Conservation (phyloP, 306 rosid species). For the Canavalia ensiformis region DNA sequence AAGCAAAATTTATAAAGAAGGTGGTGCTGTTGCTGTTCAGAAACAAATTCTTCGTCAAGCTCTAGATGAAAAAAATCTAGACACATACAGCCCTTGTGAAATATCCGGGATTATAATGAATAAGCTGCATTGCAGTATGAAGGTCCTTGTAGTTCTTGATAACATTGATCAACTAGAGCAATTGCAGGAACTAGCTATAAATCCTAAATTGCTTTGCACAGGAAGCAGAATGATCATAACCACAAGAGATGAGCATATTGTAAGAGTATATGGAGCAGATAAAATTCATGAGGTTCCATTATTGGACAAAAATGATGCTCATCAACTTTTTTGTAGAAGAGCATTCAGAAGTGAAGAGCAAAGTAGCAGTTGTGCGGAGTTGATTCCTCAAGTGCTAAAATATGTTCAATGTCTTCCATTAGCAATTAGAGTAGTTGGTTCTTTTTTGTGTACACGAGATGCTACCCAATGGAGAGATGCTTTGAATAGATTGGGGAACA, state of each 20-base stretch:
- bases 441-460: background rate
- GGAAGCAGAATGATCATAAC: constrained; percentile 14
- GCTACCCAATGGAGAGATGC: constrained; percentile 1
- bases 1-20: background rate
- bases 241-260: background rate
- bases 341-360: background rate
- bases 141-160: constrained; percentile 28
- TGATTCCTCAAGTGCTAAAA: background rate
- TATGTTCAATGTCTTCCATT: constrained; percentile 19
- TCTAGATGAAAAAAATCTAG: background rate
- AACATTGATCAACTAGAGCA: constrained; percentile 5
- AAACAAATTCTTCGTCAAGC: constrained; percentile 18
- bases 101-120: background rate
- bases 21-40: background rate
- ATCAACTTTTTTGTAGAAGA: background rate
- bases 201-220: background rate
- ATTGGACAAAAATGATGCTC: background rate
- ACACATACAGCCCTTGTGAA: background rate
- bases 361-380: background rate
- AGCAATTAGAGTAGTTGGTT: background rate
- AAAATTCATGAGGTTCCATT: background rate
- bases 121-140: background rate
- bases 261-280: background rate
- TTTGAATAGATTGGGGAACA: background rate
- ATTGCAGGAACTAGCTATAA: background rate